These are phyloP conservation scores for Trametes sanguinea DNA, from an alignment of 768 basidiomycete genomes.

Conservation along the genomic window DNA sequence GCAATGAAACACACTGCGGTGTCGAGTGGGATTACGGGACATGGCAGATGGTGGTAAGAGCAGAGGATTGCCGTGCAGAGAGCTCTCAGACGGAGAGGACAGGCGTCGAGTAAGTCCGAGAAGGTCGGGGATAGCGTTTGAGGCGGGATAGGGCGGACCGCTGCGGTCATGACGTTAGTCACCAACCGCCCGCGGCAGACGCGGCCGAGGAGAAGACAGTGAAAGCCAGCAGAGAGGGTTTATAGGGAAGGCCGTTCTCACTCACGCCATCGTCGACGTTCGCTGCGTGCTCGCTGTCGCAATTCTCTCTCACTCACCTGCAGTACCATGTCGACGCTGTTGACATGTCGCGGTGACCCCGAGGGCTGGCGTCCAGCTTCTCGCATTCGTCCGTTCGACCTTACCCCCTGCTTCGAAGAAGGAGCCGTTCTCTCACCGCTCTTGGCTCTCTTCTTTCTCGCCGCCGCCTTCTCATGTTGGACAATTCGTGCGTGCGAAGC, in stretches of 20 bases:
- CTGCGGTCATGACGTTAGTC: slow-evolving; percentile 5
- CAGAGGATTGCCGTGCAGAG: too few relatives aligned
- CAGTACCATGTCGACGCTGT: slow-evolving; percentile 18
- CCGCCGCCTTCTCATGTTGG: slow-evolving; percentile 43
- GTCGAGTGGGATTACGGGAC: too few relatives aligned
- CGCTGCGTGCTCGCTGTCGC: slow-evolving; percentile 27
- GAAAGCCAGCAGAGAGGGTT: not conserved
- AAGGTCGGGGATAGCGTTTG: not conserved
- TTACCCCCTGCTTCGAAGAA: slow-evolving; percentile 83
- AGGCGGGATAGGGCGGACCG: not conserved
- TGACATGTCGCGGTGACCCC: slow-evolving; percentile 45
- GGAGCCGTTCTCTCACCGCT: slow-evolving; percentile 60
- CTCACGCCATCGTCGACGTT: slow-evolving; percentile 28
- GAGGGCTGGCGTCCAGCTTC: slow-evolving; percentile 75
- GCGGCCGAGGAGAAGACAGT: not conserved
- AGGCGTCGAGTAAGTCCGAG: too few relatives aligned
- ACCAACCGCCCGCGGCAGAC: slow-evolving; percentile 2
- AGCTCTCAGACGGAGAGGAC: too few relatives aligned
- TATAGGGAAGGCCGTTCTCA: not conserved
- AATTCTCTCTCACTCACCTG: slow-evolving; percentile 21
- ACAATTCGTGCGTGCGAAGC: slow-evolving; percentile 30
- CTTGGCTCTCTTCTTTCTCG: slow-evolving; percentile 47
- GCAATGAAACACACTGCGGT: too few relatives aligned
- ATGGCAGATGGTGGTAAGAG: too few relatives aligned
- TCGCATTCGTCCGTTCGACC: slow-evolving; percentile 62